Percentiles rank a stretch among this genome's conserved stretches.
Conservation (phyloP, 345 rosid genomes). For the Luvunga scandens region DNA sequence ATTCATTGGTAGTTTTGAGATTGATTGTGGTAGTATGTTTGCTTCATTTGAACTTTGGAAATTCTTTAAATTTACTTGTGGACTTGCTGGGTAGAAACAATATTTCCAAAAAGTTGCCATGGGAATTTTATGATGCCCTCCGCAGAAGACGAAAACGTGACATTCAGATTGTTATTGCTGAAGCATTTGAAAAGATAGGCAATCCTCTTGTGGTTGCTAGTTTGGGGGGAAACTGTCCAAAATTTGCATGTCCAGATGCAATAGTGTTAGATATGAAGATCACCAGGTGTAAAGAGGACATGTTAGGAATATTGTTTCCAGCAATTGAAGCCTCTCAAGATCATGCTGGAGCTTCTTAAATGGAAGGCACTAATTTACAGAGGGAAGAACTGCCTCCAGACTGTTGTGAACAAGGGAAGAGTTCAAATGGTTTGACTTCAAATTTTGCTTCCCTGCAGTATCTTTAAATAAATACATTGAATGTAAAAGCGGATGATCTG, state of each 20-base stretch:
- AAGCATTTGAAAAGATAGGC: slow-evolving; percentile 26
- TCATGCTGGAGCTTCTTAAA: slow-evolving; percentile 1
- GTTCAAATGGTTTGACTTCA: slow-evolving; percentile 1
- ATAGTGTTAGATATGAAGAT: slow-evolving; percentile 32
- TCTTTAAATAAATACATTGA: background rate
- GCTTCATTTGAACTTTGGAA: slow-evolving; percentile 34
- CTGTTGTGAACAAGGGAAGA: slow-evolving; percentile 2
- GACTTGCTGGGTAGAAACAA: slow-evolving; percentile 16
- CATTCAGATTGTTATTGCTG: slow-evolving; percentile 12
- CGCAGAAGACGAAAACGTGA: background rate
- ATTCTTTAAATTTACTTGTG: slow-evolving; percentile 5
- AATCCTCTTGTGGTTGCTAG: slow-evolving; percentile 35
- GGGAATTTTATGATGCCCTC: slow-evolving; percentile 16
- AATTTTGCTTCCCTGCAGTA: background rate
- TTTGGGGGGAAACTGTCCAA: slow-evolving; percentile 1
- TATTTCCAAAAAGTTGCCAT: slow-evolving; percentile 24
- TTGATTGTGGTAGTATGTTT: slow-evolving; percentile 30
- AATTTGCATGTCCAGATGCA: slow-evolving; percentile 12
- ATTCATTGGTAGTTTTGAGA: slow-evolving; percentile 31
- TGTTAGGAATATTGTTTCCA: slow-evolving; percentile 25
- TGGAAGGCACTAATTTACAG: background rate
- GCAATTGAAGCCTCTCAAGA: background rate
- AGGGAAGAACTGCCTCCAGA: background rate
- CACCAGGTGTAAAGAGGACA: slow-evolving; percentile 22
- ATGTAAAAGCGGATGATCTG: background rate